A percentile compares a stretch with the other conserved stretches of the same genome.
Conservation (phyloP, 1,284 basidiomycete genomes). For the Schizophyllum amplum region DNA sequence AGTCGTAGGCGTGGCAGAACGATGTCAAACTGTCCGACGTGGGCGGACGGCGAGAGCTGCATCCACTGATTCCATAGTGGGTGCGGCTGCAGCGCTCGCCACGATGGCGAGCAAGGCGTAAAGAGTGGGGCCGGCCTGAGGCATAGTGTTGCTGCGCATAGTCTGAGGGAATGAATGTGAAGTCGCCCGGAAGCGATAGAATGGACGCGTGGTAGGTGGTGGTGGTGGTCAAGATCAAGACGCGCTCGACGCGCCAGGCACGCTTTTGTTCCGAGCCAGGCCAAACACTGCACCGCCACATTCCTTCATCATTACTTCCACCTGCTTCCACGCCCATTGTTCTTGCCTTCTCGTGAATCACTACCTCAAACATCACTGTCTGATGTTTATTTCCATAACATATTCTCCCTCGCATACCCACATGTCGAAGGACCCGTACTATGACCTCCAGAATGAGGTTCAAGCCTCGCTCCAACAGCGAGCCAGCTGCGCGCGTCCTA, state of each 20-base stretch:
- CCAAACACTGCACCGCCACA: not conserved
- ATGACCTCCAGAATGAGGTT: conserved; percentile 73
- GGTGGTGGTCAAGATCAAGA: not conserved
- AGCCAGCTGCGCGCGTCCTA: conserved; percentile 67
- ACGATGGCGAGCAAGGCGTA: not conserved
- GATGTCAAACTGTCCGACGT: too few species aligned
- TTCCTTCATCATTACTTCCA: not conserved
- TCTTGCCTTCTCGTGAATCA: not conserved
- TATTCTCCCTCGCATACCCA: not conserved
- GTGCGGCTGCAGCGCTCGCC: not conserved
- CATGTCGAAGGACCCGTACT: conserved; percentile 77
- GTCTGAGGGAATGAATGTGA: not conserved
- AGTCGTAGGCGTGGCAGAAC: too few species aligned
- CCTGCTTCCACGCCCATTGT: not conserved
- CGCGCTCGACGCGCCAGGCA: not conserved
- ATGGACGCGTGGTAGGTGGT: not conserved
- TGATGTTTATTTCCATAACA: not conserved
- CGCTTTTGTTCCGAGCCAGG: not conserved
- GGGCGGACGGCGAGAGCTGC: too few species aligned
- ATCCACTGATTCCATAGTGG: too few species aligned
- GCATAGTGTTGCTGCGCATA: not conserved
- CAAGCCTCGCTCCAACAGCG: conserved; percentile 64
- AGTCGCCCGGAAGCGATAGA: not conserved
- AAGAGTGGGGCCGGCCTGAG: not conserved
- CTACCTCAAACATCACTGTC: not conserved